Conservation (phyloP, 1,284 basidiomycete genomes). For the Microbotryum silenes-acaulis region DNA sequence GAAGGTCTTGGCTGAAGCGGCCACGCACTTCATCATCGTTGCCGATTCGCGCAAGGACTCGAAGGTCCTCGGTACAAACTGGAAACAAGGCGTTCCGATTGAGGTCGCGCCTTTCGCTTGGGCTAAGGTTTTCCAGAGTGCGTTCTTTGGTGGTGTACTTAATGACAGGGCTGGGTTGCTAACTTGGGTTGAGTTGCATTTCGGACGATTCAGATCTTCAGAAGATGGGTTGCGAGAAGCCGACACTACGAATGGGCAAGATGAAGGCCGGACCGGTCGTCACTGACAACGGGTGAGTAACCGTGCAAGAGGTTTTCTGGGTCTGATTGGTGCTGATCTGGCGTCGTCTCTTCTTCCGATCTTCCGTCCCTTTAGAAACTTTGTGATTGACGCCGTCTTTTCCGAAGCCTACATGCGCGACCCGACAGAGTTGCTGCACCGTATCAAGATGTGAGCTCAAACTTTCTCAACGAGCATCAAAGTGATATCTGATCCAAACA, state of each 20-base stretch:
- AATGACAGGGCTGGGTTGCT: background rate
- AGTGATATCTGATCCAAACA: too few species aligned
- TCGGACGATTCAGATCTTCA: slow-evolving; percentile 46
- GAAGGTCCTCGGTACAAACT: slow-evolving; percentile 70
- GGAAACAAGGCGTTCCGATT: slow-evolving; percentile 80
- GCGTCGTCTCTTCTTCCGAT: background rate
- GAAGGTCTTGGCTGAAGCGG: slow-evolving; percentile 90
- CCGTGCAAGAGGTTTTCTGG: background rate
- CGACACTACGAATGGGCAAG: slow-evolving; percentile 63
- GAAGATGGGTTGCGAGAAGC: slow-evolving; percentile 49
- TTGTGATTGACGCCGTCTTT: slow-evolving; percentile 89
- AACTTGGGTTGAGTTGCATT: background rate
- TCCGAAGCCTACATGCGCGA: slow-evolving; percentile 58
- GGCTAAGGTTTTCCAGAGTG: slow-evolving; percentile 53
- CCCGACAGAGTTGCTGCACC: slow-evolving; percentile 48
- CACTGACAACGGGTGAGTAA: slow-evolving; percentile 60
- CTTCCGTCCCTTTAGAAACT: slow-evolving; percentile 55
- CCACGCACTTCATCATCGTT: slow-evolving; percentile 86
- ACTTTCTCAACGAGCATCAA: too few species aligned
- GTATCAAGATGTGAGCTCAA: slow-evolving; percentile 35
- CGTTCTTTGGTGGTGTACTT: background rate
- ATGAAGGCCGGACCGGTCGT: slow-evolving; percentile 73
- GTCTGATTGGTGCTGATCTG: background rate
- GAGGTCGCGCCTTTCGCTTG: slow-evolving; percentile 97
- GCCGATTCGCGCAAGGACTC: slow-evolving; percentile 91